Evolutionary conservation across 2,329 filamentous ascomycete genomes (phyloP), one percentile per base, ranked within the genome.

Genomic region (Tolypocladium tundrense): DNA sequence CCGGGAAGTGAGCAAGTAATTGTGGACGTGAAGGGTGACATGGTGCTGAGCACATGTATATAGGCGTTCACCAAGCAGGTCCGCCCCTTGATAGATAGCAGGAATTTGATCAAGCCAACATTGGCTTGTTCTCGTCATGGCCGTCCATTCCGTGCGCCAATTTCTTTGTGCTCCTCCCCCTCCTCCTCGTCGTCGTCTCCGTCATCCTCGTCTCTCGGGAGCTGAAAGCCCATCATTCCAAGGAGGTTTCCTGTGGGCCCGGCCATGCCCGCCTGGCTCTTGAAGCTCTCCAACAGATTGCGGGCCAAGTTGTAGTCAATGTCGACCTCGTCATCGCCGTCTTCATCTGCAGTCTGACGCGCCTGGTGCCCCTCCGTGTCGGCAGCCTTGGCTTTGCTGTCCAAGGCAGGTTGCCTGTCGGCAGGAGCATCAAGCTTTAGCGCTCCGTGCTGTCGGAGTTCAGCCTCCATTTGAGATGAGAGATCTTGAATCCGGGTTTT

Each of bases 201-300:
- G 41, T 84, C 80, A 33, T 82, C 85, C 60, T 93, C 90, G 66
- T 96, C 91, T 60, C 88, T 80, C 0, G 93, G 93, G 59, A 97
- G 77, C 45, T 83, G 80, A 63, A 97, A 77, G 0, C 91, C 91
- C 87, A 97, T 88, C 74, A 95, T 82, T 8, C 86, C 87, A 66
- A 99, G 80, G 60, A 99, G 76, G 69, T 97, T 97, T 1, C 92
- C 86, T 2, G 89, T 88, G 1, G 94, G 94, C 0, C 94, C 94
- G 39, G 90, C 80, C 77, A 88, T 83, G 14, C 94, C 94, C 21
- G 79, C 90, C 70, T 97, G 93, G 19, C 89, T 87, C 68, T 96
- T 95, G 73, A 99, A 92, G 65, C 90, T 93, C 70, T 97, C 91
- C 1, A 99, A 77, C 57, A 99, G 77, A 67, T 97, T 97, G 70